phyloP scores from a whole-genome alignment of 257 asterid genomes.

The Vinca minor region DNA sequence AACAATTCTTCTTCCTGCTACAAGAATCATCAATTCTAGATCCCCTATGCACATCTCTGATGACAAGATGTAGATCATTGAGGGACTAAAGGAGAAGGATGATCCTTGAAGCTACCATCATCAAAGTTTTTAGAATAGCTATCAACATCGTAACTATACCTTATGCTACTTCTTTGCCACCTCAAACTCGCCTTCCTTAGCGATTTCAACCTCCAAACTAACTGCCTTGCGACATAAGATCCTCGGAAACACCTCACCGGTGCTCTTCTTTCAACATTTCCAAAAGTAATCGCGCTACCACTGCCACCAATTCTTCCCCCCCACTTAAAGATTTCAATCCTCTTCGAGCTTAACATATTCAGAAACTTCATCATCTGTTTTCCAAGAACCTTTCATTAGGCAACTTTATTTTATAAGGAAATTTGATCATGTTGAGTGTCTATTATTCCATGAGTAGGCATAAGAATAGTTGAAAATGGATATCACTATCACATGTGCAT shows the following conservation, averaged over 20 bases:
- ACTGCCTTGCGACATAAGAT: slow-evolving; percentile 17
- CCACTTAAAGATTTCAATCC: slow-evolving; percentile 18
- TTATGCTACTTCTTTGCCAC: slow-evolving; percentile 20
- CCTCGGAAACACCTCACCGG: slow-evolving; percentile 13
- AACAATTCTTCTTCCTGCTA: not conserved
- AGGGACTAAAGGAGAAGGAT: slow-evolving; percentile 42
- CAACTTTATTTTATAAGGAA: not conserved
- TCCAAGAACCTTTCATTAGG: not conserved
- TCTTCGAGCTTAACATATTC: slow-evolving; percentile 19
- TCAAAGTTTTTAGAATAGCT: slow-evolving; percentile 55
- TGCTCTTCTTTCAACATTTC: slow-evolving; percentile 15
- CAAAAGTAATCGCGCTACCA: slow-evolving; percentile 16
- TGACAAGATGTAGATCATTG: slow-evolving; percentile 5
- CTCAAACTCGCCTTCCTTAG: slow-evolving; percentile 26
- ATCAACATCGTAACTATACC: slow-evolving; percentile 40
- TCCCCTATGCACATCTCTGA: not conserved
- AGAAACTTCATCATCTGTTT: slow-evolving; percentile 12
- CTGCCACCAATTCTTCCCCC: slow-evolving; percentile 16
- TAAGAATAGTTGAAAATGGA: slow-evolving; percentile 19
- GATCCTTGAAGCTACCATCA: slow-evolving; percentile 33
- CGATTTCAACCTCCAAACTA: slow-evolving; percentile 29
- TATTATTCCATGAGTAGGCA: slow-evolving; percentile 18
- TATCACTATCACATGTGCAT: slow-evolving; percentile 21
- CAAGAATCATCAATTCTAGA: slow-evolving; percentile 2
- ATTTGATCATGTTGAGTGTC: slow-evolving; percentile 14